These are phyloP conservation scores for Claviceps sp. DNA, from an alignment of 2,329 filamentous ascomycete genomes.

Conservation along the genomic window DNA sequence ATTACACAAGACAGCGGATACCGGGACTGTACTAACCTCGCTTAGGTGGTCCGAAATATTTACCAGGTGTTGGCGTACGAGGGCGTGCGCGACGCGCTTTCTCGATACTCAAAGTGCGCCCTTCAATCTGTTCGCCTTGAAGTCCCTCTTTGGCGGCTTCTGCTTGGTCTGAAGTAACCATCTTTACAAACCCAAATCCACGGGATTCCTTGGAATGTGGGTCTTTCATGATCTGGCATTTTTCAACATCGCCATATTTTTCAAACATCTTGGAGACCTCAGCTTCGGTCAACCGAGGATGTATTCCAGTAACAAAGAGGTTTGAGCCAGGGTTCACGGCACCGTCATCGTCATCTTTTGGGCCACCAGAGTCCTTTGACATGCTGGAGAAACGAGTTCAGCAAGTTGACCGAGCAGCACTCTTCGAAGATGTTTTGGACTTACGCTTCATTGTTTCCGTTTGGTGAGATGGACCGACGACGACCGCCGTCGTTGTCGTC, in stretches of 20 bases:
- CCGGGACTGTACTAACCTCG: slow-evolving; percentile 50
- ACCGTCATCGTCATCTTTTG: slow-evolving; percentile 55
- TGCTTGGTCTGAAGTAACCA: slow-evolving; percentile 87
- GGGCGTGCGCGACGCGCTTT: slow-evolving; percentile 93
- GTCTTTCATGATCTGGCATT: slow-evolving; percentile 99
- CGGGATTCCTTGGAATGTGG: slow-evolving; percentile 97
- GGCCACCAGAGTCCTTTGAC: slow-evolving; percentile 39
- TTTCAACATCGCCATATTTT: slow-evolving; percentile 97
- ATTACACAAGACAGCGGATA: not conserved
- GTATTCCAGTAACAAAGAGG: slow-evolving; percentile 96
- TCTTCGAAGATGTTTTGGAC: not conserved
- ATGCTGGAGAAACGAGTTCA: slow-evolving; percentile 18
- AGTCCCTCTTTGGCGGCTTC: slow-evolving; percentile 94
- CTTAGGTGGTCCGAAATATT: slow-evolving; percentile 98
- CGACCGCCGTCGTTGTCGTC: slow-evolving; percentile 46
- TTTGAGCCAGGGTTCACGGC: slow-evolving; percentile 91
- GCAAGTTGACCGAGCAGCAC: not conserved
- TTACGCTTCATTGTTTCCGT: slow-evolving; percentile 28
- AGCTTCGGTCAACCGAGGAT: slow-evolving; percentile 76
- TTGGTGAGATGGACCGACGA: slow-evolving; percentile 50
- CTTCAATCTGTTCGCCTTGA: slow-evolving; percentile 89
- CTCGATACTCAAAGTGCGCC: slow-evolving; percentile 93
- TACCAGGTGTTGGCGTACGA: slow-evolving; percentile 91
- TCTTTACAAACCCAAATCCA: slow-evolving; percentile 98
- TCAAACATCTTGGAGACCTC: slow-evolving; percentile 93